phyloP scores from a whole-genome alignment of 2,329 filamentous ascomycete genomes.

The Alternaria ethzedia region DNA sequence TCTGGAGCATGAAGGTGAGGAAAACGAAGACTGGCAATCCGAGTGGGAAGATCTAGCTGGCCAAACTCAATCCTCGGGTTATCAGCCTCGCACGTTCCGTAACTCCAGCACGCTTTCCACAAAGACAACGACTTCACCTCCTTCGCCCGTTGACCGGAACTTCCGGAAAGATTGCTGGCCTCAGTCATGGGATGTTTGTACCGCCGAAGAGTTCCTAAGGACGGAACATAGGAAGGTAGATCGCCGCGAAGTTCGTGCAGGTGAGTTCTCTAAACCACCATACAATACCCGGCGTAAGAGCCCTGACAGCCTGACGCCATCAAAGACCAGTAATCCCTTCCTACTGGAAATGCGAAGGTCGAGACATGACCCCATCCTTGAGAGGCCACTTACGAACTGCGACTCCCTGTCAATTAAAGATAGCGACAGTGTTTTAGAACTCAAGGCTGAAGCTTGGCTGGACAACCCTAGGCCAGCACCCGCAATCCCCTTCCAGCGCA shows the following conservation, averaged over 20 bases:
- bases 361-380: no score
- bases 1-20: neutral
- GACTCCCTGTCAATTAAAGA: neutral
- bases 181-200: neutral
- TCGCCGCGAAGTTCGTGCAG: neutral
- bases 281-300: neutral
- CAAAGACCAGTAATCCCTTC: neutral
- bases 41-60: slow-evolving; percentile 3
- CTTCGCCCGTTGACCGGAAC: neutral
- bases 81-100: neutral
- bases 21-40: slow-evolving; percentile 1
- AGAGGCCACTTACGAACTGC: neutral
- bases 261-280: neutral
- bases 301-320: neutral
- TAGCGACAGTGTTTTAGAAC: neutral
- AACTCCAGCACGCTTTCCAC: slow-evolving; percentile 3
- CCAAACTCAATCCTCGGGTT: neutral
- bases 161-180: neutral
- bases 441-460: neutral
- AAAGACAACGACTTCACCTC: neutral
- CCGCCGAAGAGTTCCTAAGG: neutral
- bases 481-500: neutral
- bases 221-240: neutral
- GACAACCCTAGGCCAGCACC: neutral
- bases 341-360: neutral